Percentiles rank a stretch among this genome's conserved stretches.
Evolutionary conservation across 2,329 filamentous ascomycete species (phyloP).

Genomic region (Aspergillus glaucus): DNA sequence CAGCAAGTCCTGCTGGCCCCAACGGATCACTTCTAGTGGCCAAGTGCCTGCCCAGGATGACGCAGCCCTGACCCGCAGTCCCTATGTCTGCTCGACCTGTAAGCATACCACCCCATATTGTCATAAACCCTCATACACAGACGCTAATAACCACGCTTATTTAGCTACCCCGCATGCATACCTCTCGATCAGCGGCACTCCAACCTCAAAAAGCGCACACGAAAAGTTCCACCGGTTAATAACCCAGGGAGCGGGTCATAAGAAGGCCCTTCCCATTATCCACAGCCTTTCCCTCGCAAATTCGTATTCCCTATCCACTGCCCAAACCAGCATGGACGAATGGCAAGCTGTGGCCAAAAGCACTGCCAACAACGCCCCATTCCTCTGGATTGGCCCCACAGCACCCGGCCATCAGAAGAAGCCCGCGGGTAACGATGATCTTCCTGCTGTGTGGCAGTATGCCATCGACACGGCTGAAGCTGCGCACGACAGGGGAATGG

Average conservation of each 20-base stretch:
- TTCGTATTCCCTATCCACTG: conserved; percentile 22
- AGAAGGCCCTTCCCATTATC: conserved; percentile 37
- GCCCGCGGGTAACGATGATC: conserved; percentile 19
- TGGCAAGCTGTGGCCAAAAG: conserved; percentile 31
- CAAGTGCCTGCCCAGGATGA: conserved; percentile 13
- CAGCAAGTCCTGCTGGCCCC: conserved; percentile 22
- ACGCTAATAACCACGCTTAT: conserved; percentile 4
- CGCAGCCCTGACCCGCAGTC: conserved; percentile 5
- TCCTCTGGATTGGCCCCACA: conserved; percentile 39
- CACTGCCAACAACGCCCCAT: conserved; percentile 34
- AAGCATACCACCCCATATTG: conserved; percentile 5
- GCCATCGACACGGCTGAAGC: conserved; percentile 27
- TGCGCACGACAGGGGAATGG: conserved; percentile 31
- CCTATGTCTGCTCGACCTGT: conserved; percentile 17
- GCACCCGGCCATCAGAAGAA: conserved; percentile 33
- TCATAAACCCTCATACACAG: not conserved
- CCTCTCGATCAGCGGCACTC: conserved; percentile 26
- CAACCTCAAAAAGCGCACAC: conserved; percentile 20
- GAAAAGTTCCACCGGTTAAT: conserved; percentile 26
- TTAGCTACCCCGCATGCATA: conserved; percentile 34
- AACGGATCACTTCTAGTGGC: conserved; percentile 21
- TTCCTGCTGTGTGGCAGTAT: conserved; percentile 36
- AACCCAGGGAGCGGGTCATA: conserved; percentile 22
- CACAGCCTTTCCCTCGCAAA: conserved; percentile 32
- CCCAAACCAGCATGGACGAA: conserved; percentile 33